Conservation (phyloP, 2,329 filamentous ascomycete species). For the Nannizzia gypsea region DNA sequence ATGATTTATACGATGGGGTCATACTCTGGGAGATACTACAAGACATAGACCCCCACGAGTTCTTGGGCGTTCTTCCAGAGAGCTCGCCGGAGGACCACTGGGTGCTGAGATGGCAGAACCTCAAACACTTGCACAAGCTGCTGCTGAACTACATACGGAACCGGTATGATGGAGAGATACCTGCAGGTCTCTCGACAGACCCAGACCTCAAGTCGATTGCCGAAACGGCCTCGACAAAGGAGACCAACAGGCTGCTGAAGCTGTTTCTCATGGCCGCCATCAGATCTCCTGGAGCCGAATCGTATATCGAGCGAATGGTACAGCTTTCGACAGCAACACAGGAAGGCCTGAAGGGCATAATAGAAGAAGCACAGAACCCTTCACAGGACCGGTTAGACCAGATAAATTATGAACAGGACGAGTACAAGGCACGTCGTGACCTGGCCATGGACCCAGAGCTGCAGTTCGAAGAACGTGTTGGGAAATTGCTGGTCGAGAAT, state of each 20-base stretch:
- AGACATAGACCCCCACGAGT: slow-evolving; percentile 38
- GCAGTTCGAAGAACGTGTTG: slow-evolving; percentile 38
- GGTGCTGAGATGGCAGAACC: slow-evolving; percentile 39
- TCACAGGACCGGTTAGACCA: slow-evolving; percentile 27
- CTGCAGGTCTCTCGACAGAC: slow-evolving; percentile 30
- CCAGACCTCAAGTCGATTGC: slow-evolving; percentile 39
- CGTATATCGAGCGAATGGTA: slow-evolving; percentile 42
- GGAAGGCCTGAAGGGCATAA: slow-evolving; percentile 36
- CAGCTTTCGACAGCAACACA: slow-evolving; percentile 34
- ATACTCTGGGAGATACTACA: slow-evolving; percentile 39
- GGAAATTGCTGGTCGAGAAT: slow-evolving; percentile 41
- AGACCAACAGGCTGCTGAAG: slow-evolving; percentile 46
- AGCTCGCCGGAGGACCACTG: slow-evolving; percentile 34
- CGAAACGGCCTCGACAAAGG: slow-evolving; percentile 32
- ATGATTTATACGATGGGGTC: slow-evolving; percentile 35
- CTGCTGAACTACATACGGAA: slow-evolving; percentile 35
- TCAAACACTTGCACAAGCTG: slow-evolving; percentile 38
- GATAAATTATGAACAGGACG: slow-evolving; percentile 28
- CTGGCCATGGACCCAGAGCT: slow-evolving; percentile 34
- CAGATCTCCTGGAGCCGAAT: slow-evolving; percentile 44
- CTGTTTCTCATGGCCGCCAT: slow-evolving; percentile 53
- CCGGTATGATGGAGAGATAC: slow-evolving; percentile 34
- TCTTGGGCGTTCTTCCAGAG: slow-evolving; percentile 38
- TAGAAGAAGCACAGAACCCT: slow-evolving; percentile 35
- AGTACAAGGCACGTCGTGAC: slow-evolving; percentile 23